Evolutionary conservation across 1,284 basidiomycete genomes (phyloP).

Genomic region (Chondrostereum purpureum): DNA sequence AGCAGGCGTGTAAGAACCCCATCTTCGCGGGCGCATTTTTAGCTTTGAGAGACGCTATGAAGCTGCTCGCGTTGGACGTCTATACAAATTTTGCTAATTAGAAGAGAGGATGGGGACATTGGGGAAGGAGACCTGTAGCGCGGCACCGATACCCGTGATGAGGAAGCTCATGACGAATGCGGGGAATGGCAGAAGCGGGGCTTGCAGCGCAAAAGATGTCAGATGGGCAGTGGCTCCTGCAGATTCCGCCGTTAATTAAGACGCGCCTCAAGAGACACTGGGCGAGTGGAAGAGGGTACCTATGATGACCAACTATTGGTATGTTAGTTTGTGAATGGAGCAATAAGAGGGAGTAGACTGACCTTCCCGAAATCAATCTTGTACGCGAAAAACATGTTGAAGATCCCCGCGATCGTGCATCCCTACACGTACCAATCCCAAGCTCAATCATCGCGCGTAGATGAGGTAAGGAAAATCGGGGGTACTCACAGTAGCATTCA

Average conservation of each 20-base stretch:
- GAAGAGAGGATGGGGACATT: background rate
- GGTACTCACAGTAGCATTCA: constrained; percentile 1
- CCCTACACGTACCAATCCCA: background rate
- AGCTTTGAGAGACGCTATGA: constrained; percentile 27
- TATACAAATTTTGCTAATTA: constrained; percentile 8
- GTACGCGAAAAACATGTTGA: constrained; percentile 2
- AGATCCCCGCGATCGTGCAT: constrained; percentile 1
- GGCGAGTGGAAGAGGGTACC: background rate
- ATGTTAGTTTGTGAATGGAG: background rate
- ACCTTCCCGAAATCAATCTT: constrained; percentile 7
- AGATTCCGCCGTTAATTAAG: too few species aligned
- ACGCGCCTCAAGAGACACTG: too few species aligned
- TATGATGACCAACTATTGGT: too few species aligned
- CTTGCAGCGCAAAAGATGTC: constrained; percentile 1
- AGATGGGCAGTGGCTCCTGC: constrained; percentile 3
- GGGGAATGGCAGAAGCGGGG: constrained; percentile 3
- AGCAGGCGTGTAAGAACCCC: constrained; percentile 31
- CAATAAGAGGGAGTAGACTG: too few species aligned
- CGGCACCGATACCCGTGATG: constrained; percentile 1
- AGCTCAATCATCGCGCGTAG: too few species aligned
- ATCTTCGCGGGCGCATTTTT: constrained; percentile 26
- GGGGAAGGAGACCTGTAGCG: constrained; percentile 1
- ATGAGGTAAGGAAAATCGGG: background rate
- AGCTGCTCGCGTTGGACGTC: constrained; percentile 36
- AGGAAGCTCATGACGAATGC: constrained; percentile 3